Conservation (phyloP, 2,329 filamentous ascomycete genomes). For the Beauveria rudraprayagi region DNA sequence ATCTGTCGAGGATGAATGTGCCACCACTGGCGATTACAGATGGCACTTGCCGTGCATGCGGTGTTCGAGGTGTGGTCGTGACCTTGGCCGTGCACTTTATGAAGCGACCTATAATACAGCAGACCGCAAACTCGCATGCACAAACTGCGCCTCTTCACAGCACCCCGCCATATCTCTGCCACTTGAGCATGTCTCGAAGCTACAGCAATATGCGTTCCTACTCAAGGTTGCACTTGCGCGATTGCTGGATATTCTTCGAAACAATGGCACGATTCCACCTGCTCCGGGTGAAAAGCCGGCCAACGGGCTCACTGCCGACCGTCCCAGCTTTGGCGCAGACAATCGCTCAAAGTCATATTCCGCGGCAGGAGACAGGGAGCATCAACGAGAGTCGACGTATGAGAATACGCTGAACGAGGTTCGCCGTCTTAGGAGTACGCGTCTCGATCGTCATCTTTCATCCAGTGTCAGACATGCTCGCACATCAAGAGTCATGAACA, state of each 20-base stretch:
- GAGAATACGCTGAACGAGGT: constrained; percentile 97
- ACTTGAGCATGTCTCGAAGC: constrained; percentile 70
- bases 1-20: constrained; percentile 91
- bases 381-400: constrained; percentile 67
- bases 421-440: constrained; percentile 79
- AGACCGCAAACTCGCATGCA: constrained; percentile 65
- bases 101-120: constrained; percentile 64
- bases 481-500: constrained; percentile 83
- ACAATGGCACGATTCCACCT: constrained; percentile 70
- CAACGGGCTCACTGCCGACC: constrained; percentile 33
- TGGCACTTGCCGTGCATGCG: constrained; percentile 81
- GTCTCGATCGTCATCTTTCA: constrained; percentile 88
- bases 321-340: constrained; percentile 47
- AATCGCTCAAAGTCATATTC: constrained; percentile 68
- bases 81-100: constrained; percentile 60
- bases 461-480: constrained; percentile 86
- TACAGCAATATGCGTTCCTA: constrained; percentile 92
- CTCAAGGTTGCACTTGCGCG: constrained; percentile 85
- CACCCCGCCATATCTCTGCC: constrained; percentile 38
- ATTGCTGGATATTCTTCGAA: constrained; percentile 77
- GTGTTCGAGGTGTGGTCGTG: constrained; percentile 57
- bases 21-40: constrained; percentile 62
- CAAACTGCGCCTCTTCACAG: constrained; percentile 51
- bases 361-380: constrained; percentile 45
- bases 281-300: constrained; percentile 62